phyloP scores from a whole-genome alignment of 768 basidiomycete species.

The Serendipita sp. region DNA sequence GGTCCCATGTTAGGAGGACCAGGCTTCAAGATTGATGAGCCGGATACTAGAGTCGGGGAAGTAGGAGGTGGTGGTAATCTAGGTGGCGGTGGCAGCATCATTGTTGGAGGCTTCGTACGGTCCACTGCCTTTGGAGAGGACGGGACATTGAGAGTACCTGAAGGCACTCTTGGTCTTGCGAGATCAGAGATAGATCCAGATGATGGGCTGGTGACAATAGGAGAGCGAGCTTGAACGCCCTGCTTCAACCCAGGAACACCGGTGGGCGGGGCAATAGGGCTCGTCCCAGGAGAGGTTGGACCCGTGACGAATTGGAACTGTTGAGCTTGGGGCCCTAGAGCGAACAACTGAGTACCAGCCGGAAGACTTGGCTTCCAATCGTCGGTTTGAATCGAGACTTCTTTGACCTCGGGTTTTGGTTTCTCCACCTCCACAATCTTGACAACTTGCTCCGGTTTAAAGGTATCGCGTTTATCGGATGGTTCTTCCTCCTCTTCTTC shows the following conservation, averaged over 20 bases:
- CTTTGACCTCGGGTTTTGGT: conserved; percentile 50
- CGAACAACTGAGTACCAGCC: conserved; percentile 11
- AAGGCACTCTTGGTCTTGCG: conserved; percentile 14
- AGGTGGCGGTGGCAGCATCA: conserved; percentile 61
- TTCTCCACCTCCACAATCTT: conserved; percentile 13
- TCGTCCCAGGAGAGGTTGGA: conserved; percentile 20
- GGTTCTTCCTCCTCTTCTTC: background rate
- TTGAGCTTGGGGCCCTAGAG: conserved; percentile 11
- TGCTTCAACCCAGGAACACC: conserved; percentile 17
- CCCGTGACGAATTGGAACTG: conserved; percentile 13
- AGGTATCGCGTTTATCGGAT: background rate
- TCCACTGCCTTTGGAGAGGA: conserved; percentile 27
- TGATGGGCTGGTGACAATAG: conserved; percentile 20
- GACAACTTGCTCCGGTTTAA: background rate
- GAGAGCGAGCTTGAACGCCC: conserved; percentile 17
- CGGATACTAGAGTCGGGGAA: background rate
- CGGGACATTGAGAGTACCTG: background rate
- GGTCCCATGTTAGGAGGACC: conserved; percentile 38
- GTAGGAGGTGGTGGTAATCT: conserved; percentile 53
- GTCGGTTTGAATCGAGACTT: conserved; percentile 72
- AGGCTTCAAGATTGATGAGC: conserved; percentile 9
- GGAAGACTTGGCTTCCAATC: conserved; percentile 37
- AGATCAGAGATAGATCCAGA: conserved; percentile 22
- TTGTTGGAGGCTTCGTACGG: conserved; percentile 72
- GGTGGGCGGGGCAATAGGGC: conserved; percentile 14